A percentile compares a stretch with the other conserved stretches of the same genome.
Conservation (phyloP, 306 rosid species). For the Vicia faba region DNA sequence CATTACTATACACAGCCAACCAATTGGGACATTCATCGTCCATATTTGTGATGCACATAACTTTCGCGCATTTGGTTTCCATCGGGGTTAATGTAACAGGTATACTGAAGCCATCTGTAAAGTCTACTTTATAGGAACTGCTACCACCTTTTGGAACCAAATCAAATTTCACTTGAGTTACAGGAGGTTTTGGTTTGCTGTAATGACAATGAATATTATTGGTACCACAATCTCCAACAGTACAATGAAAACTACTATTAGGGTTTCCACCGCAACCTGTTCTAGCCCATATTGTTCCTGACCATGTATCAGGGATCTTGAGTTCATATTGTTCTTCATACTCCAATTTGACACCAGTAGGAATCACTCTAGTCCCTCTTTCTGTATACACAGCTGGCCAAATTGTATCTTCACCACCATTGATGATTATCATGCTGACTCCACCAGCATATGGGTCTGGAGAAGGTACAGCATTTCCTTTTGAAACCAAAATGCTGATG, state of each 20-base stretch:
- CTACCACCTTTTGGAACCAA: slow-evolving; percentile 7
- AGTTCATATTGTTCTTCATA: not conserved
- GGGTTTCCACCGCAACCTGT: slow-evolving; percentile 15
- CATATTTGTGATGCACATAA: not conserved
- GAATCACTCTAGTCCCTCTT: not conserved
- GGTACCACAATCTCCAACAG: slow-evolving; percentile 13
- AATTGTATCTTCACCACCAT: not conserved
- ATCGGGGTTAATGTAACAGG: not conserved
- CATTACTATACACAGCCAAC: slow-evolving; percentile 10
- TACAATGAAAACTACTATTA: not conserved
- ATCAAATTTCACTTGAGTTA: not conserved
- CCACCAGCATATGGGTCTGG: not conserved
- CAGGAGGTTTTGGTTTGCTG: not conserved
- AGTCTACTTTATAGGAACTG: slow-evolving; percentile 19
- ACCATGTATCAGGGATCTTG: slow-evolving; percentile 16
- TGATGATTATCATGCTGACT: not conserved
- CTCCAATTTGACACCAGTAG: not conserved
- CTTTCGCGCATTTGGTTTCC: not conserved
- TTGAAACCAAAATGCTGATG: not conserved
- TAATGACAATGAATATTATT: not conserved
- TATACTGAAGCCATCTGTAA: not conserved
- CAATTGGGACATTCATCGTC: not conserved
- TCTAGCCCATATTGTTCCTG: slow-evolving; percentile 18
- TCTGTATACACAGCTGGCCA: not conserved
- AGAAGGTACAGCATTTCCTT: not conserved